A percentile compares a stretch with the other conserved stretches of the same genome.
Evolutionary conservation across 208 protist genomes (phyloP).

Genomic region (Leishmania guyanensis): DNA sequence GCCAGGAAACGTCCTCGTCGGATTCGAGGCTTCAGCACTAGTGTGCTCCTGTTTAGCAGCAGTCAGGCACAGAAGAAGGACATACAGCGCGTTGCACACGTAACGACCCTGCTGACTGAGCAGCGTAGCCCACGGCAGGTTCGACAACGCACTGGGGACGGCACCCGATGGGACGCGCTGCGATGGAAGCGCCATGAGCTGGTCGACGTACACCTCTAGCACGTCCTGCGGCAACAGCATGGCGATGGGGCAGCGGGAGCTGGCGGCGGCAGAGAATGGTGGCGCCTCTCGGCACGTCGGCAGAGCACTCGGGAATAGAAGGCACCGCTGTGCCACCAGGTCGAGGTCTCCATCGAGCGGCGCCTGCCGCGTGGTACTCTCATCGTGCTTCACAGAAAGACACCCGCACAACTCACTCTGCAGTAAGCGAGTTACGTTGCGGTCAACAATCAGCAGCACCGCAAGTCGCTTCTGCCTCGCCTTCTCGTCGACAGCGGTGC

Average conservation of each 20-base stretch:
- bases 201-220: conserved; percentile 19
- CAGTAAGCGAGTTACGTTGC: conserved; percentile 62
- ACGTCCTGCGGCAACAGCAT: conserved; percentile 3
- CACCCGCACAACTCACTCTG: conserved; percentile 57
- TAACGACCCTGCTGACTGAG: conserved; percentile 61
- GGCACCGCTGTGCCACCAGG: neutral
- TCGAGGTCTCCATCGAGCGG: neutral
- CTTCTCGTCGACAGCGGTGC: neutral
- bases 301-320: conserved; percentile 1
- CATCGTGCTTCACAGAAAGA: conserved; percentile 15
- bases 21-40: neutral
- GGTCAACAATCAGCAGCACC: conserved; percentile 43
- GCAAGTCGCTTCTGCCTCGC: conserved; percentile 30
- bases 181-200: conserved; percentile 23
- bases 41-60: neutral
- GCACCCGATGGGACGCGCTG: conserved; percentile 33
- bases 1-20: neutral
- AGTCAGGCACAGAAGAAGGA: conserved; percentile 31
- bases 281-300: conserved; percentile 17
- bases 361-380: neutral
- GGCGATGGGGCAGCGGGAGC: conserved; percentile 17
- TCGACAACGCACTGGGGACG: conserved; percentile 42
- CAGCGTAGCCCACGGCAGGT: conserved; percentile 52
- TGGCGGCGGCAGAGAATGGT: neutral
- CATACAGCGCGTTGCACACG: conserved; percentile 64